phyloP scores from a whole-genome alignment of 2,329 filamentous ascomycete genomes.

The Botrytis porri region DNA sequence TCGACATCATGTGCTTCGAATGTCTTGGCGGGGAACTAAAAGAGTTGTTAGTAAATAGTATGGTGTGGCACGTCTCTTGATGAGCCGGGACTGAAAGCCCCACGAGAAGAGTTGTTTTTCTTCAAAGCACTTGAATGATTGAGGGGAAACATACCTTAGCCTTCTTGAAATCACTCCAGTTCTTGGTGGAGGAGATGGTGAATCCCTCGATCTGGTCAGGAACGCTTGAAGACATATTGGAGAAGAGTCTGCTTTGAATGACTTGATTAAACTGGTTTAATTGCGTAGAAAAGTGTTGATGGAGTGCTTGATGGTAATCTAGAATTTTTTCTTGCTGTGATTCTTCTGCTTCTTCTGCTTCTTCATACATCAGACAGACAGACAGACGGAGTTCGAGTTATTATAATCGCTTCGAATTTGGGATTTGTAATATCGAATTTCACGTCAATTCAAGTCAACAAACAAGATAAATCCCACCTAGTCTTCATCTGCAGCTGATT shows the following conservation, averaged over 20 bases:
- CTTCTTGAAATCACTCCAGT: constrained; percentile 32
- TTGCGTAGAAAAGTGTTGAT: background rate
- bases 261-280: fast-evolving
- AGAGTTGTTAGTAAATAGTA: background rate
- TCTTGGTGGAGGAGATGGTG: constrained; percentile 44
- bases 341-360: background rate
- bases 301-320: background rate
- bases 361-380: background rate
- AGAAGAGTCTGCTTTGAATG: background rate
- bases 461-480: background rate
- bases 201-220: constrained; percentile 60
- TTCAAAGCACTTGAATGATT: background rate
- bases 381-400: background rate
- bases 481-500: background rate
- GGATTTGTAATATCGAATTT: background rate
- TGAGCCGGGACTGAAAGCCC: too few species aligned
- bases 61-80: background rate
- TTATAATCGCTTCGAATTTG: background rate
- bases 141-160: constrained; percentile 24
- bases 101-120: too few species aligned
- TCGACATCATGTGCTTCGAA: constrained; percentile 86
- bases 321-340: background rate
- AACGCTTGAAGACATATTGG: constrained; percentile 14
- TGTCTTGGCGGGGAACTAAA: constrained; percentile 51
- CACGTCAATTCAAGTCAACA: background rate